These are phyloP conservation scores for Luvunga scandens DNA, from an alignment of 345 rosid genomes.

Conservation along the genomic window DNA sequence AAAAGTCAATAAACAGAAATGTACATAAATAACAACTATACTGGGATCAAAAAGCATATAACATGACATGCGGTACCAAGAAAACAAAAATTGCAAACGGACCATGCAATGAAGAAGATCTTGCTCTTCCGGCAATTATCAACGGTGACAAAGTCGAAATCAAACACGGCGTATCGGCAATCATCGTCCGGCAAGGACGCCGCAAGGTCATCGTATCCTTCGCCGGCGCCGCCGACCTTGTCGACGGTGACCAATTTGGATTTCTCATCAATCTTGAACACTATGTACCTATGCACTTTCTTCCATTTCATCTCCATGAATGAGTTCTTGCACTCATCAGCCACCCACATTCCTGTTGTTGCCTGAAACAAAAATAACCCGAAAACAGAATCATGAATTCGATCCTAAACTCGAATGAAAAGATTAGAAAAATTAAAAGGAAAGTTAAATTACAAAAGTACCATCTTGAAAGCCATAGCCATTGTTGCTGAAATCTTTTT, in stretches of 20 bases:
- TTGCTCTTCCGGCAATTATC: constrained; percentile 98
- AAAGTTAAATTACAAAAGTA: constrained; percentile 10
- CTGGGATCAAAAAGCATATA: neutral
- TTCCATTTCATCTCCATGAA: constrained; percentile 98
- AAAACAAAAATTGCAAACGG: constrained; percentile 10
- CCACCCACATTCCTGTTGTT: constrained; percentile 87
- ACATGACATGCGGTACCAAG: neutral
- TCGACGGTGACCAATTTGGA: constrained; percentile 81
- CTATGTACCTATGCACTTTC: constrained; percentile 76
- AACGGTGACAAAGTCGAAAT: constrained; percentile 88
- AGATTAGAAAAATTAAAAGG: neutral
- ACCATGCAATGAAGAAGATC: constrained; percentile 99
- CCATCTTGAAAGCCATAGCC: constrained; percentile 99
- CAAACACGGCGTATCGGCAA: constrained; percentile 90
- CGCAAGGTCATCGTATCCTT: constrained; percentile 70
- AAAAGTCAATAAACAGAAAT: neutral
- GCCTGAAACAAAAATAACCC: constrained; percentile 40
- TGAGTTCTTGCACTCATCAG: constrained; percentile 83
- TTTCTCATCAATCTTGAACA: constrained; percentile 93
- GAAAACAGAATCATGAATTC: neutral
- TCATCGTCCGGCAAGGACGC: constrained; percentile 80
- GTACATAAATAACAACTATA: neutral
- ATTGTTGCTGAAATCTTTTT: constrained; percentile 33
- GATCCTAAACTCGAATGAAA: too few species aligned
- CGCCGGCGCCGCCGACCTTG: constrained; percentile 86